Conservation (phyloP, 768 basidiomycete genomes). For the Suillus subaureus region DNA sequence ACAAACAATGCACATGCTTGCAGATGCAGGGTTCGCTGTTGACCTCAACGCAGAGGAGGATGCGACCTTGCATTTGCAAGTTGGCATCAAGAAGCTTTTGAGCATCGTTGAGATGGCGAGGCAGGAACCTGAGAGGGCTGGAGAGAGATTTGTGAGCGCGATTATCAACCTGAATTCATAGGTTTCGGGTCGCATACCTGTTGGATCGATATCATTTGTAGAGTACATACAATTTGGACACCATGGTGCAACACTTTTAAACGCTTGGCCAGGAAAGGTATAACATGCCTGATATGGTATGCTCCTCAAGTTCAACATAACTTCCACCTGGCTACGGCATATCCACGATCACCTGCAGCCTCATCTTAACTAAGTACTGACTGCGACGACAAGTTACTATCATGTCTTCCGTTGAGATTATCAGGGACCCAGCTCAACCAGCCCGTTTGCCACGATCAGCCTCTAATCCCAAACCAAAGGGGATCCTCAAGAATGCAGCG, state of each 20-base stretch:
- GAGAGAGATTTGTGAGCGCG: conserved; percentile 64
- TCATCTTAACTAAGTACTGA: not conserved
- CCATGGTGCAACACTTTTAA: not conserved
- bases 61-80: conserved; percentile 55
- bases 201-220: conserved; percentile 10
- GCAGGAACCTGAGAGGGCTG: conserved; percentile 88
- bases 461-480: conserved; percentile 78
- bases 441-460: conserved; percentile 61
- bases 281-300: conserved; percentile 13
- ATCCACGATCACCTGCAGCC: not conserved
- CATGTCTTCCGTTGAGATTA: conserved; percentile 34
- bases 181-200: conserved; percentile 1
- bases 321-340: not conserved
- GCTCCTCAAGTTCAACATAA: conserved; percentile 13
- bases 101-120: conserved; percentile 95
- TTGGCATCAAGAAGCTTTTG: conserved; percentile 94
- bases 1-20: conserved; percentile 64
- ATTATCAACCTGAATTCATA: conserved; percentile 52
- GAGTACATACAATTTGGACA: conserved; percentile 10
- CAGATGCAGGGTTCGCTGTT: conserved; percentile 70
- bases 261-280: conserved; percentile 22
- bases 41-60: conserved; percentile 46
- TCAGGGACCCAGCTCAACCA: conserved; percentile 43
- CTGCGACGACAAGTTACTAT: conserved; percentile 3
- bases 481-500: conserved; percentile 85